These are phyloP conservation scores for Darksidea phi DNA, from an alignment of 495 filamentous ascomycete species.

Conservation along the genomic window DNA sequence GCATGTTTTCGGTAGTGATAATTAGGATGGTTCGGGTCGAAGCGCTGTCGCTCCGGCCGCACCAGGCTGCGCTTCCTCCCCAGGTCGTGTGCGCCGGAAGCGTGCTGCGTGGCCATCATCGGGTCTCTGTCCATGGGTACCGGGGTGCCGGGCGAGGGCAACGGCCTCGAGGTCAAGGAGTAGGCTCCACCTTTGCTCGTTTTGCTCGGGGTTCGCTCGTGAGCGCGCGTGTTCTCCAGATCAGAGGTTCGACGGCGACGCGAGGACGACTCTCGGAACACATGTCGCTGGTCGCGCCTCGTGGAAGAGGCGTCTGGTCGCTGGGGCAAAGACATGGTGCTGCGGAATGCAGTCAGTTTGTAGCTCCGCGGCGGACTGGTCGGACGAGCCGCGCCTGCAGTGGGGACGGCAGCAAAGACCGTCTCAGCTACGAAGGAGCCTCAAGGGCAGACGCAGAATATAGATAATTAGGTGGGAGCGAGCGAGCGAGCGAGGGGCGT, in stretches of 20 bases:
- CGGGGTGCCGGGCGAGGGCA: conserved; percentile 37
- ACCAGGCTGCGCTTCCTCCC: conserved; percentile 79
- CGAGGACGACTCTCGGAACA: conserved; percentile 66
- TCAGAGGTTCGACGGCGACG: conserved; percentile 63
- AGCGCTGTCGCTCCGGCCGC: conserved; percentile 78
- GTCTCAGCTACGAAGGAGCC: background rate
- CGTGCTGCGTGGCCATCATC: conserved; percentile 25
- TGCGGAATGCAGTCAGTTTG: conserved; percentile 27
- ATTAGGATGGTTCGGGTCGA: conserved; percentile 82
- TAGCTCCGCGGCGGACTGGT: conserved; percentile 9
- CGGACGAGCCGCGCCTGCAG: conserved; percentile 1
- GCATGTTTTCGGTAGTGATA: conserved; percentile 93
- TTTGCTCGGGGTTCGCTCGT: conserved; percentile 40
- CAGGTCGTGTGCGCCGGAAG: conserved; percentile 47
- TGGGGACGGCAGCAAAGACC: conserved; percentile 42
- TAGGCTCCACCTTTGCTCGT: conserved; percentile 19
- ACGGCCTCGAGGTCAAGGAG: conserved; percentile 14
- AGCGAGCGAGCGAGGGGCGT: background rate
- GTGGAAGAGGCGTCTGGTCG: conserved; percentile 33
- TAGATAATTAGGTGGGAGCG: background rate
- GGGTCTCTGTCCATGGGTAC: conserved; percentile 37
- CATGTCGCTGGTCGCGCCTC: conserved; percentile 39
- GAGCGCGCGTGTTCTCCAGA: conserved; percentile 49
- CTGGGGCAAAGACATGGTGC: conserved; percentile 37
- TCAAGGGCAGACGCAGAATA: background rate